Evolutionary conservation across 2,329 filamentous ascomycete genomes (phyloP), one percentile per base, ranked within the genome.

Genomic region (Anisogramma anomala): DNA sequence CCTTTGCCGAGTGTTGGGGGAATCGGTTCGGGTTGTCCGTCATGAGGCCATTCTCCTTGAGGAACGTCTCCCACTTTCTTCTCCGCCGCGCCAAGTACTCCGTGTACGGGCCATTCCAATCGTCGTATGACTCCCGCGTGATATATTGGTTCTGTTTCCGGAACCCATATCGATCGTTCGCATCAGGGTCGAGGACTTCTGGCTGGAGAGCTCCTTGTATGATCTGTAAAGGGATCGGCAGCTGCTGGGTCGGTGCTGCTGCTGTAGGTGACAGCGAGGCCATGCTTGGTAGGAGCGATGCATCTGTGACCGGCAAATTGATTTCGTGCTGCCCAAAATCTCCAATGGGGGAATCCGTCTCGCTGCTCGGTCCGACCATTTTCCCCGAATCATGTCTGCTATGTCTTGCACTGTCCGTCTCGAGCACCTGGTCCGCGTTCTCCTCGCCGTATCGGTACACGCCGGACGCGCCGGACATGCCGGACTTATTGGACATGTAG

Each of bases 91-190:
- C 74, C 28, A 93, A 68, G 55, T 91, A 88, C 27, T 79, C 72
- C 22, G 73, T 76, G 57, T 96, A 95, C 3, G 68, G 68, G 13
- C 64, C 64, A 51, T 87, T 78, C 89, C 89, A 96, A 1, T 69
- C 65, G 53, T 95, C 84, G 56, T 93, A 94, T 55, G 88, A 74
- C 44, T 82, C 71, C 15, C 79, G 64, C 1, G 74, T 82, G 48
- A 94, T 72, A 54, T 93, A 80, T 50, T 88, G 80, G 30, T 79
- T 89, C 27, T 77, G 74, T 58, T 95, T 96, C 50, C 86, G 84
- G 65, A 96, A 96, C 3, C 89, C 89, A 54, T 95, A 94, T 13
- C 84, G 75, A 58, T 95, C 88, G 40, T 87, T 77, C 14, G 60
- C 56, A 11, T 59, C 59, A 4, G 71, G 66, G 18, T 72, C 44